Conservation (phyloP, 495 filamentous ascomycete genomes). For the Trichoderma erinaceum region DNA sequence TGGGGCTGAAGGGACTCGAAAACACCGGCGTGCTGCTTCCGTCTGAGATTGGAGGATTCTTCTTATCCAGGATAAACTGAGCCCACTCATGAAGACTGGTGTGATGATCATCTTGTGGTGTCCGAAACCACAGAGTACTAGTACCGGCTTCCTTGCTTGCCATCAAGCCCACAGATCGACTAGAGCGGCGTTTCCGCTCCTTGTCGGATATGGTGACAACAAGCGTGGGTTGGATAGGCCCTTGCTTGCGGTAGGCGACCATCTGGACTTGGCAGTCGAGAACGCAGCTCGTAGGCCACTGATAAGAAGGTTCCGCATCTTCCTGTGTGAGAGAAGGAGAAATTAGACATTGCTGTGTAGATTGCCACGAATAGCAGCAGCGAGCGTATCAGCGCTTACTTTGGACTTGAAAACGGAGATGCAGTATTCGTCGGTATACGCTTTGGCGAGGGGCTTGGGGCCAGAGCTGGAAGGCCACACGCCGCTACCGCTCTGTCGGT, state of each 20-base stretch:
- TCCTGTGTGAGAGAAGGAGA: background rate
- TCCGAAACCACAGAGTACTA: constrained; percentile 38
- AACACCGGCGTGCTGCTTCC: constrained; percentile 43
- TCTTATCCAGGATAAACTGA: constrained; percentile 33
- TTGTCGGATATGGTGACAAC: constrained; percentile 48
- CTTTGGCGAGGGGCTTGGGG: constrained; percentile 21
- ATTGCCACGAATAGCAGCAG: background rate
- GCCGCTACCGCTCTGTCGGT: constrained; percentile 21
- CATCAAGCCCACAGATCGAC: constrained; percentile 45
- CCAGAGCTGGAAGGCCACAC: constrained; percentile 13
- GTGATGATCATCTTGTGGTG: constrained; percentile 31
- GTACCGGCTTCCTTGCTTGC: constrained; percentile 37
- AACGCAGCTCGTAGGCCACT: constrained; percentile 44
- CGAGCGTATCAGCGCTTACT: constrained; percentile 27
- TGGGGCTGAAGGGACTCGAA: constrained; percentile 30
- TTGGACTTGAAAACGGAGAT: constrained; percentile 51
- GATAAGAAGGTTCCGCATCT: constrained; percentile 25
- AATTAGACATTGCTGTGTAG: background rate
- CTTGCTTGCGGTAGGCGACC: constrained; percentile 49
- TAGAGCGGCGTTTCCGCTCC: constrained; percentile 50
- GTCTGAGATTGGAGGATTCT: constrained; percentile 33
- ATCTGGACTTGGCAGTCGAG: constrained; percentile 47
- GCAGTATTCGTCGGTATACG: constrained; percentile 33
- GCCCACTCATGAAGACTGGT: constrained; percentile 40
- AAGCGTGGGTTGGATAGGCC: constrained; percentile 43